A percentile compares a stretch with the other conserved stretches of the same genome.
Evolutionary conservation across 768 basidiomycete species (phyloP).

Genomic region (Leccinum truebloodii): DNA sequence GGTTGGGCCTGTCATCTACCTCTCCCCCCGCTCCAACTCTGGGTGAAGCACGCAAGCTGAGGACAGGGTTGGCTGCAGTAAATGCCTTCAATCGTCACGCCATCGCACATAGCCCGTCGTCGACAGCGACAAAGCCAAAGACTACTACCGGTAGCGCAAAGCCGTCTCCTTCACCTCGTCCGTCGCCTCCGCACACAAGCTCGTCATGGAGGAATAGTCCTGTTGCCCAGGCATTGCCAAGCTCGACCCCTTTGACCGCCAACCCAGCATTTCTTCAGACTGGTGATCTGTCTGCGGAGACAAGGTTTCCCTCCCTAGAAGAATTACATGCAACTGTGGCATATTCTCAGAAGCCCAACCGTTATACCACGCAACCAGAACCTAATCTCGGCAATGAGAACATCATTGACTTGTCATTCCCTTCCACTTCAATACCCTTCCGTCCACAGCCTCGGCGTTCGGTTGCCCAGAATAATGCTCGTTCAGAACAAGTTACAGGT

Average conservation of each 20-base stretch:
- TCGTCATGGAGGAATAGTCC: constrained; percentile 24
- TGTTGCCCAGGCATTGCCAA: constrained; percentile 27
- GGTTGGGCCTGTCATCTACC: constrained; percentile 55
- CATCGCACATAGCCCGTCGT: constrained; percentile 16
- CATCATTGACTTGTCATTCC: constrained; percentile 24
- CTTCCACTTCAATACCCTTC: constrained; percentile 23
- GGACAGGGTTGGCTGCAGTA: constrained; percentile 64
- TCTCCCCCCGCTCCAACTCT: constrained; percentile 61
- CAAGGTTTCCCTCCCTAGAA: constrained; percentile 86
- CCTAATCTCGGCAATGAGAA: constrained; percentile 12
- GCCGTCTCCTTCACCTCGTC: constrained; percentile 33
- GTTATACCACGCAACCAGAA: constrained; percentile 21
- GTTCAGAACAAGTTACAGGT: constrained; percentile 60
- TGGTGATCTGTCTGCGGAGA: constrained; percentile 56
- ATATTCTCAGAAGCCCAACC: constrained; percentile 25
- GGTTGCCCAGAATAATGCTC: constrained; percentile 40
- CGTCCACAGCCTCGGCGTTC: constrained; percentile 25
- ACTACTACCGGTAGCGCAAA: constrained; percentile 18
- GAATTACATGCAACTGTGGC: constrained; percentile 65
- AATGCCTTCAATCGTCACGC: constrained; percentile 38
- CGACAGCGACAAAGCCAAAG: constrained; percentile 21
- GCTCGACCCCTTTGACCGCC: constrained; percentile 38
- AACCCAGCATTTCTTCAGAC: constrained; percentile 33
- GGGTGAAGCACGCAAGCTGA: constrained; percentile 70
- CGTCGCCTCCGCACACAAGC: constrained; percentile 15